Evolutionary conservation across 1,284 basidiomycete genomes (phyloP).

Genomic region (Pholiota adiposa): DNA sequence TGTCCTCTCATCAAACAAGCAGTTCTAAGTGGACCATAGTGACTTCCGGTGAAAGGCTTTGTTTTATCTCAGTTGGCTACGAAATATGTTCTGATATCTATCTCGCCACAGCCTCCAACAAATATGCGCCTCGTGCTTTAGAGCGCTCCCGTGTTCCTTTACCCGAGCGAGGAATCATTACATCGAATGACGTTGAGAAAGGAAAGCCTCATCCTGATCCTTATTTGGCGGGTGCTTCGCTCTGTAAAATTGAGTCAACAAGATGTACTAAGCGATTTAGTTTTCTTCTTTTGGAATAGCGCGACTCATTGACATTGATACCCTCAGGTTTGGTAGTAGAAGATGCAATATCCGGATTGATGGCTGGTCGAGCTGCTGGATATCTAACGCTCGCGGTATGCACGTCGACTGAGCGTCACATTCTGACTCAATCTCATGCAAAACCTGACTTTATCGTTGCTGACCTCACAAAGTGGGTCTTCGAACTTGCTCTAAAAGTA

Average conservation of each 20-base stretch:
- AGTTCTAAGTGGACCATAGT: constrained; percentile 67
- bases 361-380: constrained; percentile 76
- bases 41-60: constrained; percentile 60
- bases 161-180: constrained; percentile 63
- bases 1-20: constrained; percentile 13
- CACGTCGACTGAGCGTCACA: constrained; percentile 72
- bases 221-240: constrained; percentile 67
- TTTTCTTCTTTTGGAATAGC: not conserved
- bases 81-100: not conserved
- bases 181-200: constrained; percentile 71
- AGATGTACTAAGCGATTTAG: constrained; percentile 50
- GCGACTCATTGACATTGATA: not conserved
- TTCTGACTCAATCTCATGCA: constrained; percentile 50
- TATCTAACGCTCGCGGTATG: constrained; percentile 77
- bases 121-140: constrained; percentile 69
- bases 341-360: constrained; percentile 82
- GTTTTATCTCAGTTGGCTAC: not conserved
- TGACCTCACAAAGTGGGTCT: constrained; percentile 54
- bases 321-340: constrained; percentile 76
- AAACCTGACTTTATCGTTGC: constrained; percentile 43
- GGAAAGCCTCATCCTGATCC: constrained; percentile 87
- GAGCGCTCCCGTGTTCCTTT: constrained; percentile 58
- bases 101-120: constrained; percentile 59
- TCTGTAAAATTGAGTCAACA: constrained; percentile 50
- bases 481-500: not conserved